Percentiles rank a stretch among this genome's conserved stretches.
Evolutionary conservation across 257 asterid genomes (phyloP).

Genomic region (Nicotiana otophora): DNA sequence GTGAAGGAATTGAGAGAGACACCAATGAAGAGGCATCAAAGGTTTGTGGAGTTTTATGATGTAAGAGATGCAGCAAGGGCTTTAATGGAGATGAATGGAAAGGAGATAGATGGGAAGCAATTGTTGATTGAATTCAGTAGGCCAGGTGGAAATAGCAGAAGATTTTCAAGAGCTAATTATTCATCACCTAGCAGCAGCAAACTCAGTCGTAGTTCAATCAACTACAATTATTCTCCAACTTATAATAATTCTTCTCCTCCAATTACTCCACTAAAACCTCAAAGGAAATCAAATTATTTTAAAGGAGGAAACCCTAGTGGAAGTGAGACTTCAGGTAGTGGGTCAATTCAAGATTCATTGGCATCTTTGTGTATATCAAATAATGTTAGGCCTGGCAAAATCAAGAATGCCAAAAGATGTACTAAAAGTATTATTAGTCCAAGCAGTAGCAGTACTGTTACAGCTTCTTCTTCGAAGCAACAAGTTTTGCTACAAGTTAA

Average conservation of each 20-base stretch:
- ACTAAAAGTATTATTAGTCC: background rate
- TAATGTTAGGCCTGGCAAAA: background rate
- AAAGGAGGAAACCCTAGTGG: conserved; percentile 34
- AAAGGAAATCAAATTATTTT: background rate
- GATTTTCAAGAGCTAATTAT: background rate
- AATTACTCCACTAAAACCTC: background rate
- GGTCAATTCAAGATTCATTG: conserved; percentile 37
- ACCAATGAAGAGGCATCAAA: conserved; percentile 58
- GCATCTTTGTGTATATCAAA: conserved; percentile 22
- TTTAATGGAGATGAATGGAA: conserved; percentile 46
- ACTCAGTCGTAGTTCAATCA: background rate
- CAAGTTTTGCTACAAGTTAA: background rate
- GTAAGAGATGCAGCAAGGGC: conserved; percentile 72
- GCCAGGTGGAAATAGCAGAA: conserved; percentile 60
- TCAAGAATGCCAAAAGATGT: conserved; percentile 12
- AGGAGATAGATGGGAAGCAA: conserved; percentile 36
- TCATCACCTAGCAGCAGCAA: background rate
- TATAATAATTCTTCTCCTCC: conserved; percentile 4
- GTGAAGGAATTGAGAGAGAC: conserved; percentile 94
- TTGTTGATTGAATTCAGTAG: conserved; percentile 64
- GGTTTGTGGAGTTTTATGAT: conserved; percentile 82
- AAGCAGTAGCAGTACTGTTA: background rate
- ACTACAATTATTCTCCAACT: conserved; percentile 13
- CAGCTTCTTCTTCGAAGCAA: conserved; percentile 12
- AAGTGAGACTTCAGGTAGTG: conserved; percentile 29